A percentile compares a stretch with the other conserved stretches of the same genome.
Evolutionary conservation across 2,329 filamentous ascomycete species (phyloP).

Genomic region (Aspergillus carbonarius): DNA sequence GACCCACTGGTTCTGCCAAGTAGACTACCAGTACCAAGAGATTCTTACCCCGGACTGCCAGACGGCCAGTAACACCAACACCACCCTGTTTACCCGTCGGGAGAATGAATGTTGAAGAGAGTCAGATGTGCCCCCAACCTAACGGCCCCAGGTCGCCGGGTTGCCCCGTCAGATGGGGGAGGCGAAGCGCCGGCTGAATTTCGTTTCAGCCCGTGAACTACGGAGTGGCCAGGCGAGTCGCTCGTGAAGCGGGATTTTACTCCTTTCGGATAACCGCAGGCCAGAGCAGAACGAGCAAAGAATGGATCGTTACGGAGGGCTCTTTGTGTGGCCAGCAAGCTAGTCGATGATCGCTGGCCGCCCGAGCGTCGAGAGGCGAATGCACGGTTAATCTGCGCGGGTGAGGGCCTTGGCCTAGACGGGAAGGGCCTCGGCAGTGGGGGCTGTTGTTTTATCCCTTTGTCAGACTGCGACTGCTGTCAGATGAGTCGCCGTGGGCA

Average conservation of each 20-base stretch:
- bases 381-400: slow-evolving; percentile 1
- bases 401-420: neutral
- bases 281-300: neutral
- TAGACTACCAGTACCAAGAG: too few relatives aligned
- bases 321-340: neutral
- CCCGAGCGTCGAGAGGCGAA: neutral
- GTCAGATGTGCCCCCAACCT: too few relatives aligned
- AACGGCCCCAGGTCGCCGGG: too few relatives aligned
- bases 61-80: neutral
- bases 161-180: neutral
- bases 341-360: neutral
- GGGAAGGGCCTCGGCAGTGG: neutral
- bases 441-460: neutral
- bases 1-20: slow-evolving; percentile 9
- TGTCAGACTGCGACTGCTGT: neutral
- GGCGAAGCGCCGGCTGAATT: neutral
- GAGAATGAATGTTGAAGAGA: too few relatives aligned
- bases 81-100: neutral
- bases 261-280: neutral
- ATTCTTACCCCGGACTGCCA: neutral
- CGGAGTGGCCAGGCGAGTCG: neutral
- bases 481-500: too few relatives aligned
- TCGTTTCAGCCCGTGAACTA: neutral
- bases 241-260: neutral
- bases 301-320: too few relatives aligned